Base-by-base conservation (phyloP, 331 rosid genomes). In the Prunus yedoensis region DNA sequence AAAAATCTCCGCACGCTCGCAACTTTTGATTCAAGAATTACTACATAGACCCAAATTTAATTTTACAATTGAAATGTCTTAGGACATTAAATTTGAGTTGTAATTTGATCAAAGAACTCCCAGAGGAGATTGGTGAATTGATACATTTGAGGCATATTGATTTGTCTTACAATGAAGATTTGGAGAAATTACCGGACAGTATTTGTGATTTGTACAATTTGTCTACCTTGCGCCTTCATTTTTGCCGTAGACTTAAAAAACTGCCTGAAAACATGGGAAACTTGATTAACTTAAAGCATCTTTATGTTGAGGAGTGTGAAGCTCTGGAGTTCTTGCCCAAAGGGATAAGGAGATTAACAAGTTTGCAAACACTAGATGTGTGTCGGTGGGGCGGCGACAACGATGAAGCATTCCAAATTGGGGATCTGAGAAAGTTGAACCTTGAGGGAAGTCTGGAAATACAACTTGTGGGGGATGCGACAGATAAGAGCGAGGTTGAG, bases 211-310 rank as follows among this genome's bases (percentile, higher is more conserved):
- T 72, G 12, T 72, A 25, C 49, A 57, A 57, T 17, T 46, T 72
- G 66, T 64, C 14, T 7, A 72, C 67, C 30, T 6, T 72, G 65
- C 3, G 30, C 58, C 12, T 56, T 21, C 0, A 0, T 18, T 0
- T 0, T 0, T 71, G 75, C 10, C 0, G 0, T 0, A 0, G 0
- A 3, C 75, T 71, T 0, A 0, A 2, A 12, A 35, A 17, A 35
- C 1, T 38, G 18, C 23, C 23, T 18, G 16, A 64, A 18, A 4
- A 28, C 0, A 28, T 28, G 41, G 69, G 27, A 43, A 64, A 64
- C 30, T 28, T 28, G 69, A 30, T 35, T 30, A 53, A 13, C 45
- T 18, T 28, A 13, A 49, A 58, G 46, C 43, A 10, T 1, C 4
- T 2, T 0, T 21, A 21, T 21, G 21, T 21, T 21, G 1, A 32